Percentiles rank a stretch among this genome's conserved stretches.
Conservation (phyloP, 257 asterid species). For the Solanum appendiculatum region DNA sequence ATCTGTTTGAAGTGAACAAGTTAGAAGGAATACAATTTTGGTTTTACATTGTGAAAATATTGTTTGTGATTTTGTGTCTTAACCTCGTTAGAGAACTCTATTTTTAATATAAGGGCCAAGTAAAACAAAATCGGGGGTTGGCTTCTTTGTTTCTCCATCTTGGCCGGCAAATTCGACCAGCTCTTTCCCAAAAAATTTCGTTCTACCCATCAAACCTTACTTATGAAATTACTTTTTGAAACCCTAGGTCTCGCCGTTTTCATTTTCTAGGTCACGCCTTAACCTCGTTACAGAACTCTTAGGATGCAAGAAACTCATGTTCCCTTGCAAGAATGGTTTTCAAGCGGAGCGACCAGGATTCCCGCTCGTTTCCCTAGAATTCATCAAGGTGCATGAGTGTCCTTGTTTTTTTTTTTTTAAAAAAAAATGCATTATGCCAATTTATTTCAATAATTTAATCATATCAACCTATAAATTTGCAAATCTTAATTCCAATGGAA, state of each 20-base stretch:
- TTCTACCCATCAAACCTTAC: neutral
- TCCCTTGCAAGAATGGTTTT: too few species aligned
- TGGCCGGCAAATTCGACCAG: neutral
- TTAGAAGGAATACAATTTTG: too few species aligned
- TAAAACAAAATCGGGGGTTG: neutral
- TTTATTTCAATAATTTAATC: neutral
- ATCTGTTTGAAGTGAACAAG: neutral
- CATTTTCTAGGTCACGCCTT: neutral
- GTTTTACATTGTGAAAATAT: constrained; percentile 28
- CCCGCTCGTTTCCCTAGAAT: too few species aligned
- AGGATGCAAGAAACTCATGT: neutral
- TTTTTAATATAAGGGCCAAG: neutral
- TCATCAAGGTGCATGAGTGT: neutral
- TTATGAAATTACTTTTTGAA: neutral
- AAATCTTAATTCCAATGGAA: neutral
- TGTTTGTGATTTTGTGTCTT: neutral
- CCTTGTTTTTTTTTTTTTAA: neutral
- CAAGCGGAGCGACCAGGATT: too few species aligned
- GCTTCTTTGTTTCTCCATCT: neutral
- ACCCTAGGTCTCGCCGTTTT: neutral
- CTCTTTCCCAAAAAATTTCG: neutral
- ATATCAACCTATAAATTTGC: neutral
- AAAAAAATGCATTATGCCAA: neutral
- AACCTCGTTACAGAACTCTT: neutral
- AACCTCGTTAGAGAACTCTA: too few species aligned